Conservation (phyloP, 2,329 filamentous ascomycete genomes). For the Apiospora rasikravindrae region DNA sequence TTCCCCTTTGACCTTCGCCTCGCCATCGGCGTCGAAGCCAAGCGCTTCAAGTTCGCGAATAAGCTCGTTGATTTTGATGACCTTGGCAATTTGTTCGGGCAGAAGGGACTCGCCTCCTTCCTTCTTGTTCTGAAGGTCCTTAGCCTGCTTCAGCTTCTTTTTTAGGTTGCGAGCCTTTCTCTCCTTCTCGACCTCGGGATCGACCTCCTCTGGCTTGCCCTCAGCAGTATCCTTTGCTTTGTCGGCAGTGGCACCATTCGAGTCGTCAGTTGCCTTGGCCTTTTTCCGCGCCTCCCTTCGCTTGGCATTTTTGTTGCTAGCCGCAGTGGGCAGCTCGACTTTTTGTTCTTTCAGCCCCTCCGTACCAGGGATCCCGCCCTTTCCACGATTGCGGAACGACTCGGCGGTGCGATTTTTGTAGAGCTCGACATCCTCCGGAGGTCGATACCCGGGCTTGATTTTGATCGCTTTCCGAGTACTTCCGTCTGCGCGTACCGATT, state of each 20-base stretch:
- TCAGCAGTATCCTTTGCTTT: constrained; percentile 37
- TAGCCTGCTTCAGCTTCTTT: constrained; percentile 95
- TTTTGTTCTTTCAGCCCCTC: constrained; percentile 59
- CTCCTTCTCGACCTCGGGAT: constrained; percentile 79
- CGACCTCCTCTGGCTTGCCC: constrained; percentile 51
- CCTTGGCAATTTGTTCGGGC: constrained; percentile 95
- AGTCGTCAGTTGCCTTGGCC: constrained; percentile 61
- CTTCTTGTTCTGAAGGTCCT: constrained; percentile 89
- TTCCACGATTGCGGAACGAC: constrained; percentile 77
- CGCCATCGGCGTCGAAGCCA: constrained; percentile 81
- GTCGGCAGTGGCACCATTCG: constrained; percentile 61
- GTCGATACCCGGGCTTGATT: constrained; percentile 89
- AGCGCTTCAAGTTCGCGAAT: constrained; percentile 85
- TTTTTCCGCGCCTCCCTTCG: constrained; percentile 61
- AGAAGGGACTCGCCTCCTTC: constrained; percentile 82
- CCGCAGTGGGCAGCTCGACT: constrained; percentile 50
- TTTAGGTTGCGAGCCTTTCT: constrained; percentile 91
- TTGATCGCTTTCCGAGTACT: constrained; percentile 93
- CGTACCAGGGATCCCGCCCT: constrained; percentile 77
- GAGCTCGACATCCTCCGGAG: constrained; percentile 92
- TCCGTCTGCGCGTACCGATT: constrained; percentile 85
- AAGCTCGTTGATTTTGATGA: constrained; percentile 95
- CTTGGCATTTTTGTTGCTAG: constrained; percentile 88
- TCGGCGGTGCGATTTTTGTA: constrained; percentile 94
- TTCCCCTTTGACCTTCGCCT: constrained; percentile 47